phyloP scores from a whole-genome alignment of 2,329 filamentous ascomycete species.

The Canariomyces notabilis region DNA sequence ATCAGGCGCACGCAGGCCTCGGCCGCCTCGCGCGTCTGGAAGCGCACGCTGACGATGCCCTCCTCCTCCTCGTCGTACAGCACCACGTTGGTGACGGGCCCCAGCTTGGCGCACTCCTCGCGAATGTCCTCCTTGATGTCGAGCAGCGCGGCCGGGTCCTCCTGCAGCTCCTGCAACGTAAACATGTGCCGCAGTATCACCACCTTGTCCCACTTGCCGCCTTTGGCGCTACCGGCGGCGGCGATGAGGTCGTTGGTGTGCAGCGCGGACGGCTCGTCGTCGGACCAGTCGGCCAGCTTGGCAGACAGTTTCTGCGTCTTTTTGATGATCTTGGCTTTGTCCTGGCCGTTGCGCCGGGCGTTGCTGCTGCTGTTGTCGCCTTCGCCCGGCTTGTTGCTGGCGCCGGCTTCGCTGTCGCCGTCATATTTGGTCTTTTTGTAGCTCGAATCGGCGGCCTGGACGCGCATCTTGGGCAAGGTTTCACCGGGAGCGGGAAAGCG shows the following conservation, averaged over 20 bases:
- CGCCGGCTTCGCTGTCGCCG: constrained; percentile 19
- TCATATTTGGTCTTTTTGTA: constrained; percentile 84
- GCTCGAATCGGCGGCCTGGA: constrained; percentile 79
- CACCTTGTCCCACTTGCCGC: constrained; percentile 64
- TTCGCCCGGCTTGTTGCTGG: not conserved
- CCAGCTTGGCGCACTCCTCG: constrained; percentile 82
- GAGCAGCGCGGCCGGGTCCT: constrained; percentile 74
- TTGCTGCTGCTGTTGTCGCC: constrained; percentile 12
- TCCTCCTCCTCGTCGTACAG: constrained; percentile 82
- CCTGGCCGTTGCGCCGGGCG: constrained; percentile 47
- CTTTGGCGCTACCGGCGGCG: constrained; percentile 32
- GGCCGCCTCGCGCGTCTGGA: constrained; percentile 66
- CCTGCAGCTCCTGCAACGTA: constrained; percentile 75
- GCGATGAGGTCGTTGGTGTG: not conserved
- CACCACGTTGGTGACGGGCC: constrained; percentile 83
- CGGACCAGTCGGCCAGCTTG: constrained; percentile 91
- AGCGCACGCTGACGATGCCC: constrained; percentile 81
- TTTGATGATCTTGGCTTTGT: constrained; percentile 85
- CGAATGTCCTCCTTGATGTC: constrained; percentile 95
- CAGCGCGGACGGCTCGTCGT: constrained; percentile 65
- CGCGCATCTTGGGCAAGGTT: constrained; percentile 63
- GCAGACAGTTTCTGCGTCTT: constrained; percentile 89
- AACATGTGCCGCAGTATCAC: constrained; percentile 94
- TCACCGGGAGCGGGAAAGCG: constrained; percentile 53
- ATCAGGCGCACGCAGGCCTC: constrained; percentile 67